phyloP scores from a whole-genome alignment of 2,329 filamentous ascomycete species.

The Phyllachora maydis region DNA sequence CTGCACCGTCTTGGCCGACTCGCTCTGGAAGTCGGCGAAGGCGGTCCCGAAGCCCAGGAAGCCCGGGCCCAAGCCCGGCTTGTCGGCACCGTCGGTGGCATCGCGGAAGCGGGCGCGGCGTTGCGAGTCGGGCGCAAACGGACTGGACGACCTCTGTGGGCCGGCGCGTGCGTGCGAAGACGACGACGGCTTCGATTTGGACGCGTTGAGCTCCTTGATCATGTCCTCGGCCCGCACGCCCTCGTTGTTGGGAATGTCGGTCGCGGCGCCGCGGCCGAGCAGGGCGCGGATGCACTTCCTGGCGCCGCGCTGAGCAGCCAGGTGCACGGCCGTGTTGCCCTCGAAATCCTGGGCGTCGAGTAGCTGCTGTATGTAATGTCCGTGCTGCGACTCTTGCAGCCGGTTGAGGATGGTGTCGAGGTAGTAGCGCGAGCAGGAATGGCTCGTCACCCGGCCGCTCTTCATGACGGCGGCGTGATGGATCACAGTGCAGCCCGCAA shows the following conservation, averaged over 20 bases:
- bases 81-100: constrained; percentile 16
- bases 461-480: constrained; percentile 88
- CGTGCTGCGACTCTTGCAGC: constrained; percentile 57
- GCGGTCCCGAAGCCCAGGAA: too few relatives aligned
- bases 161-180: too few relatives aligned
- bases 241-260: constrained; percentile 63
- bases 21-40: constrained; percentile 37
- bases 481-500: constrained; percentile 69
- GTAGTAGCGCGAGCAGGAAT: constrained; percentile 81
- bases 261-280: constrained; percentile 60
- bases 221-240: constrained; percentile 72
- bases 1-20: constrained; percentile 48
- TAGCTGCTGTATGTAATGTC: constrained; percentile 55
- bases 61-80: constrained; percentile 14
- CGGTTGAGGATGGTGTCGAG: constrained; percentile 79
- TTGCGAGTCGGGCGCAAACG: constrained; percentile 41
- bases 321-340: constrained; percentile 68
- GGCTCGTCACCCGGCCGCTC: constrained; percentile 59
- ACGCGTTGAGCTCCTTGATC: constrained; percentile 55
- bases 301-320: constrained; percentile 63
- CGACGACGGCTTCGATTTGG: constrained; percentile 31
- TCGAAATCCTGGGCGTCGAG: constrained; percentile 68
- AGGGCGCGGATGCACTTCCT: constrained; percentile 74
- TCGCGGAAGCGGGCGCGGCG: constrained; percentile 32
- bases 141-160: constrained; percentile 58